Conservation (phyloP, 768 basidiomycete genomes). For the Thelephora aurantiotincta region DNA sequence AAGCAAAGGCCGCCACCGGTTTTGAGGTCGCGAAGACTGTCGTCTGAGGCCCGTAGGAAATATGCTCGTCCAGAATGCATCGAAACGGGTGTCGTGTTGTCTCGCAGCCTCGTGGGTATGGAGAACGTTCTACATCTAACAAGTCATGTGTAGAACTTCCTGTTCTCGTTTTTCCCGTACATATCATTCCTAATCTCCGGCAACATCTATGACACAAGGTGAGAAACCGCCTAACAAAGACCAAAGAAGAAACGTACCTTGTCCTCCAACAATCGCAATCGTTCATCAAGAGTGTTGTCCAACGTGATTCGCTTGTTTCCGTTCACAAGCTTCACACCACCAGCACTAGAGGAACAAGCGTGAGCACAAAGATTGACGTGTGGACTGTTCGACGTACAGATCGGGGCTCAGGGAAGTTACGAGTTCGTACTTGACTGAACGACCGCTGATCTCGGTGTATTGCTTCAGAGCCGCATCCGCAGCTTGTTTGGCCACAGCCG, state of each 20-base stretch:
- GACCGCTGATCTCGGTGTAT: constrained; percentile 73
- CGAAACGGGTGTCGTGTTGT: no score
- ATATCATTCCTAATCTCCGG: constrained; percentile 85
- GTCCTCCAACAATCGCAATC: constrained; percentile 80
- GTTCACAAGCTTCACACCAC: constrained; percentile 68
- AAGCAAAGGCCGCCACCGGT: no score
- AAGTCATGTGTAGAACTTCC: constrained; percentile 70
- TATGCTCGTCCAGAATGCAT: no score
- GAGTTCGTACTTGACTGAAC: constrained; percentile 41
- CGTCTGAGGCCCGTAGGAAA: no score
- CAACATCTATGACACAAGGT: constrained; percentile 55
- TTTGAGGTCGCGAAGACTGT: no score
- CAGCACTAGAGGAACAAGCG: constrained; percentile 37
- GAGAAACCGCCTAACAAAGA: neutral
- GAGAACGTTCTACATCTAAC: no score
- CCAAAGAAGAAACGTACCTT: constrained; percentile 37
- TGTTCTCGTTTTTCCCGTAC: constrained; percentile 83
- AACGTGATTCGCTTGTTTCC: constrained; percentile 71
- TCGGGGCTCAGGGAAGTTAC: constrained; percentile 52
- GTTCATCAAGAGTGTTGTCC: constrained; percentile 91
- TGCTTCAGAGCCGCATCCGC: constrained; percentile 43
- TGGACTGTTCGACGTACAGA: constrained; percentile 28
- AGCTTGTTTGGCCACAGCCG: constrained; percentile 44
- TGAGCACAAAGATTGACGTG: neutral
- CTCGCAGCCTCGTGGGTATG: no score